A percentile compares a stretch with the other conserved stretches of the same genome.
Conservation (phyloP, 1,284 basidiomycete genomes). For the Pseudozyma pruni region DNA sequence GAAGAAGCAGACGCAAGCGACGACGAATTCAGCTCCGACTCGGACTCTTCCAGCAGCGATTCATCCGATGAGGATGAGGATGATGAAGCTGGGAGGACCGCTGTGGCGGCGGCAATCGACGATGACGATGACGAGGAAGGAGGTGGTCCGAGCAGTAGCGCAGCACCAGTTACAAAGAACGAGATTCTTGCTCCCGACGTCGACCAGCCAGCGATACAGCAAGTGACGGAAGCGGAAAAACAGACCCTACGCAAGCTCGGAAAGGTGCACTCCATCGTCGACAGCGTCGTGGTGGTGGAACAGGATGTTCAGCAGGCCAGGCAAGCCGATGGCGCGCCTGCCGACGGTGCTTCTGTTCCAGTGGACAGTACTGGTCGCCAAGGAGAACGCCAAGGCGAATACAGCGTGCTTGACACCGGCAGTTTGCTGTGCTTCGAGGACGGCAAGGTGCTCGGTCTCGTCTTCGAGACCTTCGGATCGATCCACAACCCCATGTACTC, state of each 20-base stretch:
- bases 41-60: slow-evolving; percentile 21
- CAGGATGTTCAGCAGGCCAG: slow-evolving; percentile 49
- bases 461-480: slow-evolving; percentile 90
- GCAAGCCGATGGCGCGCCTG: not conserved
- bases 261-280: slow-evolving; percentile 60
- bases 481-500: slow-evolving; percentile 85
- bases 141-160: slow-evolving; percentile 11
- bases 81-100: slow-evolving; percentile 2
- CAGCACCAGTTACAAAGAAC: slow-evolving; percentile 57
- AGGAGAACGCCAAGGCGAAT: slow-evolving; percentile 53
- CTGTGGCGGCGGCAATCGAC: slow-evolving; percentile 7
- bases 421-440: slow-evolving; percentile 87
- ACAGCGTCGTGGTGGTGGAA: slow-evolving; percentile 61
- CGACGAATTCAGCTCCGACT: slow-evolving; percentile 22
- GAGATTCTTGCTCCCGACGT: slow-evolving; percentile 52
- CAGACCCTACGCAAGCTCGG: slow-evolving; percentile 50
- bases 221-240: slow-evolving; percentile 38
- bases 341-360: slow-evolving; percentile 16
- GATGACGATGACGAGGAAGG: slow-evolving; percentile 51
- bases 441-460: slow-evolving; percentile 82
- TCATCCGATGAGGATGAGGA: slow-evolving; percentile 29
- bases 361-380: slow-evolving; percentile 45
- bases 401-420: slow-evolving; percentile 83
- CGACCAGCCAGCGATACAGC: slow-evolving; percentile 32
- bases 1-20: slow-evolving; percentile 8